Evolutionary conservation across 768 basidiomycete genomes (phyloP).

Genomic region (Boletus rubroflammeus): DNA sequence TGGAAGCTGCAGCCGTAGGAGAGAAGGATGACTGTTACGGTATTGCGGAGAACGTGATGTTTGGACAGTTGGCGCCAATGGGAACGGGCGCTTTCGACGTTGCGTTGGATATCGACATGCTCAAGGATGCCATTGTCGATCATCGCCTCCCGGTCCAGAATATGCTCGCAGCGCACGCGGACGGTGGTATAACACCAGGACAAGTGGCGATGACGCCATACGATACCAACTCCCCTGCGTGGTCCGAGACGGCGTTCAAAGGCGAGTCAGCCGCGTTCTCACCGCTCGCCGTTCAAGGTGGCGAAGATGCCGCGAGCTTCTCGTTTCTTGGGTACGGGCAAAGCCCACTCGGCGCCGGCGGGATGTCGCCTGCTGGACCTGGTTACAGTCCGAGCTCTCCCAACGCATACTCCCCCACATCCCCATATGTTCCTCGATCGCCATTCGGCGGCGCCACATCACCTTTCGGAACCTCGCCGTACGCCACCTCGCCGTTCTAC

Average conservation of each 20-base stretch:
- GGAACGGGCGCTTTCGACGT: conserved; percentile 97
- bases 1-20: conserved; percentile 97
- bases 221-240: conserved; percentile 84
- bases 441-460: conserved; percentile 82
- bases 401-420: conserved; percentile 83
- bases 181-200: conserved; percentile 88
- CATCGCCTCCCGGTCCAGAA: conserved; percentile 86
- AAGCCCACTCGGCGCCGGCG: conserved; percentile 79
- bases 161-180: conserved; percentile 72
- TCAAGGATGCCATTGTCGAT: conserved; percentile 97
- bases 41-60: conserved; percentile 98
- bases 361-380: conserved; percentile 84
- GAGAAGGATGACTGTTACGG: conserved; percentile 99
- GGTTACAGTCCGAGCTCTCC: conserved; percentile 93
- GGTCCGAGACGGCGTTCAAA: conserved; percentile 72
- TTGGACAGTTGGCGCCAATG: conserved; percentile 99
- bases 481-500: conserved; percentile 83
- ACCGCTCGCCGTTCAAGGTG: conserved; percentile 83
- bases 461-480: conserved; percentile 77
- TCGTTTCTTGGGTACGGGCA: conserved; percentile 75
- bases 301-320: conserved; percentile 79
- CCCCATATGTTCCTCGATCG: conserved; percentile 84
- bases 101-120: conserved; percentile 93
- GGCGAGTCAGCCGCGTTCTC: conserved; percentile 91
- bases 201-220: conserved; percentile 97